Evolutionary conservation across 495 filamentous ascomycete genomes (phyloP).

Genomic region (Tuber melanosporum): DNA sequence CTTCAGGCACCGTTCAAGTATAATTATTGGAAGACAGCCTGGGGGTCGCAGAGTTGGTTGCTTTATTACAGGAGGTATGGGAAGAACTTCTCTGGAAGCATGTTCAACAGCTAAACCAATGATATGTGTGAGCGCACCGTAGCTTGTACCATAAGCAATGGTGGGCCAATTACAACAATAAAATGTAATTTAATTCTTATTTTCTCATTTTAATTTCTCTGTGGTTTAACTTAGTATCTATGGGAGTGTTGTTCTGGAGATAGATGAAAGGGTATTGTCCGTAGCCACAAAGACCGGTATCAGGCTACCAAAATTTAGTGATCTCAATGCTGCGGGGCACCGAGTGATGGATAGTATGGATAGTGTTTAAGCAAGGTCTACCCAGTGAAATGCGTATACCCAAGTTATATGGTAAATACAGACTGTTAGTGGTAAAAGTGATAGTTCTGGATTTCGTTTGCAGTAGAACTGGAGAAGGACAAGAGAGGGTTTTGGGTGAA

Average conservation of each 20-base stretch:
- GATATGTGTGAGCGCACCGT: not conserved
- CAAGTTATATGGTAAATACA: not conserved
- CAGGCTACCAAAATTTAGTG: not conserved
- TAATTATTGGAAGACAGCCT: not conserved
- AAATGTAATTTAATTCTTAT: not conserved
- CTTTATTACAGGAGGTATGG: constrained; percentile 7
- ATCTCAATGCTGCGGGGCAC: not conserved
- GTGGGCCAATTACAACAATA: not conserved
- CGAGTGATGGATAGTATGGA: not conserved
- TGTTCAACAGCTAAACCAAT: constrained; percentile 6
- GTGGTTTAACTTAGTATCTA: not conserved
- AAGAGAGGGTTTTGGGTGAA: not conserved
- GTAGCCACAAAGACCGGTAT: not conserved
- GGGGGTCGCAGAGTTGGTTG: constrained; percentile 1
- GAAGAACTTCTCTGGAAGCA: constrained; percentile 8
- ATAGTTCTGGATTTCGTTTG: not conserved
- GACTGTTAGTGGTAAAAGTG: not conserved
- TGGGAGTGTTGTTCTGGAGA: not conserved
- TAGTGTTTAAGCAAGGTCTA: not conserved
- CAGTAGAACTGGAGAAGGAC: not conserved
- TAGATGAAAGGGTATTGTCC: not conserved
- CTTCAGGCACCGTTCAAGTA: not conserved
- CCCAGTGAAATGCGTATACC: not conserved
- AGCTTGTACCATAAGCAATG: not conserved
- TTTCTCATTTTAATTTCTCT: too few species aligned